Evolutionary conservation across 805 yeast genomes (phyloP), one percentile per base, ranked within the genome.

Genomic region (Candida yuanshanica): DNA sequence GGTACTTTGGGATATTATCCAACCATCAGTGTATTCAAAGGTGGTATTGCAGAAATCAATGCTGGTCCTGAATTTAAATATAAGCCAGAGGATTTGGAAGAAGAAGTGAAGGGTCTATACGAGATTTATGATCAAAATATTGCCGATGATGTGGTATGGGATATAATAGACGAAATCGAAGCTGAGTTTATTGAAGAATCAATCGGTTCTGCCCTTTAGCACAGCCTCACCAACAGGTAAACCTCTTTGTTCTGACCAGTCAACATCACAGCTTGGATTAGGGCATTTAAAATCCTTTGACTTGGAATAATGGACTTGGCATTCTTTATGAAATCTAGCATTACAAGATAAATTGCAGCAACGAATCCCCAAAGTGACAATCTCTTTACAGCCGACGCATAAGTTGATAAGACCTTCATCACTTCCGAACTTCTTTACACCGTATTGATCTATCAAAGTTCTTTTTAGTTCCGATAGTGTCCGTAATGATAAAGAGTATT

Each of bases 1-100:
- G 95, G 95, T 1, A 66, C 77, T 33, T 63, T 88, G 41, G 99
- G 98, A 0, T 93, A 93, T 58, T 93, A 81, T 62, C 98, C 99
- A 2, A 86, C 89, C 66, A 70, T 87, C 25, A 84, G 95, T 41
- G 84, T 83, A 20, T 93, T 77, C 57, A 78, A 77, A 49, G 83
- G 83, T 3, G 98, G 98, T 0, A 65, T 74, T 9, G 95, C 86
- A 5, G 67, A 74, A 44, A 59, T 91, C 42, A 79, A 84, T 47
- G 70, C 87, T 3, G 84, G 89, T 0, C 83, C 87, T 0, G 68
- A 78, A 11, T 74, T 89, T 50, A 67, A 69, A 45, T 68, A 52
- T 39, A 61, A 64, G 12, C 75, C 81, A 1, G 55, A 52, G 0
- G 66, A 62, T 12, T 24, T 69, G 8, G 48, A 50, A 0, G 17